These are phyloP conservation scores for Diatrype stigma DNA, from an alignment of 2,329 filamentous ascomycete genomes.

Conservation along the genomic window DNA sequence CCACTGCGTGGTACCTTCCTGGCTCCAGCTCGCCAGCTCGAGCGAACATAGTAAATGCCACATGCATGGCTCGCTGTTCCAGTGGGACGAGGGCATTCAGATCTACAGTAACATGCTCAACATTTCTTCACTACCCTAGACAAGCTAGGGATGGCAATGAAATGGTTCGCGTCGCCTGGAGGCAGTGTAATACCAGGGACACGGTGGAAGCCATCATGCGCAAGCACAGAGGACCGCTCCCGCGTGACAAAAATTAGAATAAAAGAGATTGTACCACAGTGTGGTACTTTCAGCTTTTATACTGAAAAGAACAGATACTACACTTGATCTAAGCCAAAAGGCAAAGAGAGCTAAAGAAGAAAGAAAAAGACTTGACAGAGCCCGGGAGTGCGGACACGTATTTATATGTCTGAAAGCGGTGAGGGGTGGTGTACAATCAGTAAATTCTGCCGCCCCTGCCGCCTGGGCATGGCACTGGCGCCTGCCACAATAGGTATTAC, in stretches of 20 bases:
- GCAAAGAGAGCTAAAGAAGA: constrained; percentile 52
- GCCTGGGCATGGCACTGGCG: not conserved
- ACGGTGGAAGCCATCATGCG: constrained; percentile 62
- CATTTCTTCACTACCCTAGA: constrained; percentile 55
- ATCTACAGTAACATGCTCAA: no score
- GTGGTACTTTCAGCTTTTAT: constrained; percentile 88
- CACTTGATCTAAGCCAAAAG: constrained; percentile 74
- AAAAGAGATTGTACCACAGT: constrained; percentile 70
- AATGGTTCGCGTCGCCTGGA: constrained; percentile 68
- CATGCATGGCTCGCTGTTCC: no score
- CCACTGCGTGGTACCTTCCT: no score
- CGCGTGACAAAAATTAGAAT: constrained; percentile 69
- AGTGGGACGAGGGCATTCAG: no score
- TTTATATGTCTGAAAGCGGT: constrained; percentile 17
- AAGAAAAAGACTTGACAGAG: constrained; percentile 44
- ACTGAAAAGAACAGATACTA: constrained; percentile 97
- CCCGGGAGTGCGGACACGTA: constrained; percentile 1
- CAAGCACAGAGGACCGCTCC: constrained; percentile 66
- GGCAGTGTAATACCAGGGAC: constrained; percentile 74
- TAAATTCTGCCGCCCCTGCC: not conserved
- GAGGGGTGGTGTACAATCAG: constrained; percentile 2
- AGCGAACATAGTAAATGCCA: no score
- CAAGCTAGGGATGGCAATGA: constrained; percentile 55
- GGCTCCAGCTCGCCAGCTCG: no score
- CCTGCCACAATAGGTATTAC: no score